Percentiles rank a stretch among this genome's conserved stretches.
These are phyloP conservation scores for Backusella westeae DNA, from an alignment of 192 early-diverging fungal genomes.

Conservation along the genomic window DNA sequence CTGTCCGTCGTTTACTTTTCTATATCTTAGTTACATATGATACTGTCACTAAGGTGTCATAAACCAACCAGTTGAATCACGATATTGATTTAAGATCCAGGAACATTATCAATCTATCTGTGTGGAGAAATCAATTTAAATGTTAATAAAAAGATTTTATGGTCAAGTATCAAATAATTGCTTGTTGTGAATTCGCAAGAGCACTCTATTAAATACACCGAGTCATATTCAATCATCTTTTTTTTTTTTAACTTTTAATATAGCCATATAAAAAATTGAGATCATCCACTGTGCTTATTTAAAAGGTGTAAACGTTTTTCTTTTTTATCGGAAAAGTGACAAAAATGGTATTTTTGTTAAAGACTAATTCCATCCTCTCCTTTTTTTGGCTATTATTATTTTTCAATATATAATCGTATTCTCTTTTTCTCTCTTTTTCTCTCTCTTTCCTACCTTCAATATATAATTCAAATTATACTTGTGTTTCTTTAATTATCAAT, in stretches of 20 bases:
- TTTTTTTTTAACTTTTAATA: not conserved
- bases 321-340: not conserved
- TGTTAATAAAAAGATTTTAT: not conserved
- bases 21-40: not conserved
- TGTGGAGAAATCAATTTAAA: not conserved
- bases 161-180: not conserved
- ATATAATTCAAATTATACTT: not conserved
- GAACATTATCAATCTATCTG: conserved; percentile 16
- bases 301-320: not conserved
- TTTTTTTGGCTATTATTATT: not conserved
- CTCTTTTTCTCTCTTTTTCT: too few species aligned
- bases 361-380: not conserved
- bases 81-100: not conserved
- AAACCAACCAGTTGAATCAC: not conserved
- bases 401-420: not conserved
- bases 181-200: not conserved
- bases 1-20: not conserved
- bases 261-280: not conserved
- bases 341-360: not conserved
- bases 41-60: not conserved
- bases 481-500: not conserved
- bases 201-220: not conserved
- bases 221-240: not conserved
- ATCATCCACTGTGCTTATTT: not conserved
- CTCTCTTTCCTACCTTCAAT: not conserved